Evolutionary conservation across 192 early-diverging fungal genomes (phyloP).

Genomic region (Entophlyctis helioformis): DNA sequence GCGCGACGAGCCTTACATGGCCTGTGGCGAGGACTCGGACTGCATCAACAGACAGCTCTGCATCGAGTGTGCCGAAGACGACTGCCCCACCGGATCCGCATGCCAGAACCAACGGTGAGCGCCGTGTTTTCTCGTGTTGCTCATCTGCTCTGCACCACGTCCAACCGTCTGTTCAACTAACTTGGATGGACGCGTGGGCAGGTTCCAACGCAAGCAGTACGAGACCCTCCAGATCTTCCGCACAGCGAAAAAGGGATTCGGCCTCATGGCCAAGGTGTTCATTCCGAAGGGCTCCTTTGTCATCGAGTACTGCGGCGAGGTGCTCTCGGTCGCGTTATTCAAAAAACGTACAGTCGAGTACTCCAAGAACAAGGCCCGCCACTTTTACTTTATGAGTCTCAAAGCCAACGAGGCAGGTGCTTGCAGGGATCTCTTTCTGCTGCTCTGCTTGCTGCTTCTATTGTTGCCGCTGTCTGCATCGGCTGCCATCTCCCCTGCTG

Average conservation of each 20-base stretch:
- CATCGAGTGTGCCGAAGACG: slow-evolving; percentile 82
- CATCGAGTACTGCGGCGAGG: slow-evolving; percentile 97
- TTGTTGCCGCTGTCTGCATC: no score
- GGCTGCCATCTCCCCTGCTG: no score
- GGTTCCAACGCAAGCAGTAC: slow-evolving; percentile 79
- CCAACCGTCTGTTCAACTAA: no score
- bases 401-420: slow-evolving; percentile 70
- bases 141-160: not conserved
- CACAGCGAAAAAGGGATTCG: slow-evolving; percentile 88
- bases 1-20: slow-evolving; percentile 43
- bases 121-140: not conserved
- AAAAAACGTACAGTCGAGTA: slow-evolving; percentile 74
- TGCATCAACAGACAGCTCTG: slow-evolving; percentile 88
- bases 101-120: slow-evolving; percentile 76
- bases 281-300: slow-evolving; percentile 59
- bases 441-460: no score
- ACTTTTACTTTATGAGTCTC: slow-evolving; percentile 98
- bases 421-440: no score
- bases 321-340: slow-evolving; percentile 73
- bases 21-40: slow-evolving; percentile 77
- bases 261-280: slow-evolving; percentile 58
- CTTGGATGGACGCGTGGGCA: slow-evolving; percentile 3
- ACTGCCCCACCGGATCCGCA: slow-evolving; percentile 76
- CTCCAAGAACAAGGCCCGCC: slow-evolving; percentile 63
- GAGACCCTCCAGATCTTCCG: slow-evolving; percentile 77